Evolutionary conservation across 164 flowering plant species (phyloP).

Genomic region (Piper betle): DNA sequence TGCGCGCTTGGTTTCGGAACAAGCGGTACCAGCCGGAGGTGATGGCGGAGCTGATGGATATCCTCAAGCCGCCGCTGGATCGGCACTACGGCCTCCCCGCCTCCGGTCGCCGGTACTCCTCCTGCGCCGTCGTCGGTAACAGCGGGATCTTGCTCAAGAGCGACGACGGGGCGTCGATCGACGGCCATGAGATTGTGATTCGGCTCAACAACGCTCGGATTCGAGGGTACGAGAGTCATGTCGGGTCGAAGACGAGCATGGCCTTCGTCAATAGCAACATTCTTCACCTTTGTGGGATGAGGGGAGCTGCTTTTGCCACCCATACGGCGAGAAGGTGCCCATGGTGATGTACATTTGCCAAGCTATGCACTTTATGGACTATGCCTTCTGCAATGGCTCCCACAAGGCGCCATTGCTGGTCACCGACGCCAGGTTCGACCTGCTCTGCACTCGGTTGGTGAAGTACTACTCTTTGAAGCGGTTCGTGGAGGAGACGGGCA

Average conservation of each 20-base stretch:
- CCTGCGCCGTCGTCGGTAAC: conserved; percentile 92
- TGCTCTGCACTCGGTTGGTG: conserved; percentile 68
- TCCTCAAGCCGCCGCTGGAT: conserved; percentile 45
- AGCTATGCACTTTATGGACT: conserved; percentile 74
- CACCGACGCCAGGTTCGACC: conserved; percentile 80
- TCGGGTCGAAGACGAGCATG: conserved; percentile 13
- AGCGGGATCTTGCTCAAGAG: conserved; percentile 71
- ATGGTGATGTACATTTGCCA: conserved; percentile 87
- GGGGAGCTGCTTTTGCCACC: conserved; percentile 75
- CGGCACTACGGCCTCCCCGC: conserved; percentile 12
- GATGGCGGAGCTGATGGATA: conserved; percentile 40
- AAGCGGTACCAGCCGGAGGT: conserved; percentile 42
- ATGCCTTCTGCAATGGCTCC: conserved; percentile 47
- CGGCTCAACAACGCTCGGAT: conserved; percentile 77
- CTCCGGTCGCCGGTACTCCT: conserved; percentile 20
- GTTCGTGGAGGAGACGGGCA: conserved; percentile 52
- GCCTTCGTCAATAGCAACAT: conserved; percentile 33
- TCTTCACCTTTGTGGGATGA: conserved; percentile 62
- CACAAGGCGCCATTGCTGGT: conserved; percentile 59
- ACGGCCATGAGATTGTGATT: conserved; percentile 74
- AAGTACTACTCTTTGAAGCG: conserved; percentile 83
- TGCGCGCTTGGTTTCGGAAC: conserved; percentile 51
- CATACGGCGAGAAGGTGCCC: conserved; percentile 67
- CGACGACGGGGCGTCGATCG: conserved; percentile 52
- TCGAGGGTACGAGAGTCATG: conserved; percentile 23